Conservation (phyloP, 78 protist species). For the Parvularia atlantis region DNA sequence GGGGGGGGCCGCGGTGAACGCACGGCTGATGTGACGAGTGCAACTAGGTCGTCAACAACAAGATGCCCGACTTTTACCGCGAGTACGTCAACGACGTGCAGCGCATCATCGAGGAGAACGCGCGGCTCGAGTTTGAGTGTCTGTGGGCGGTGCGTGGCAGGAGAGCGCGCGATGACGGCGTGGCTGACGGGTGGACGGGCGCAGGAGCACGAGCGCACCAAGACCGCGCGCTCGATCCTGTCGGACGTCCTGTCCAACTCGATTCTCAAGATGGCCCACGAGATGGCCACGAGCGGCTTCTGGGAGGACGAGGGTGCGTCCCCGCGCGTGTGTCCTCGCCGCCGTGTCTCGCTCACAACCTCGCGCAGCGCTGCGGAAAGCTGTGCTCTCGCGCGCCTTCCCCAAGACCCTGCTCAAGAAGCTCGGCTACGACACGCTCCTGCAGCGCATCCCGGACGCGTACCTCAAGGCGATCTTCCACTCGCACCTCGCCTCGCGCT, state of each 20-base stretch:
- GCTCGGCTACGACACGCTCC: slow-evolving; percentile 31
- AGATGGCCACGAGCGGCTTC: too few species aligned
- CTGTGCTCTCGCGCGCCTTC: too few species aligned
- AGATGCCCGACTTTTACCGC: slow-evolving; percentile 52
- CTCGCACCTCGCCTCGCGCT: slow-evolving; percentile 53
- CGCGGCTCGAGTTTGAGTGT: slow-evolving; percentile 51
- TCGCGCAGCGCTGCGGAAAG: too few species aligned
- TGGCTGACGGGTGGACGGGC: too few species aligned
- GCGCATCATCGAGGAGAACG: slow-evolving; percentile 55
- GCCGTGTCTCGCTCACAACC: too few species aligned
- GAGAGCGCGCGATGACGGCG: too few species aligned
- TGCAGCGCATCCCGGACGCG: slow-evolving; percentile 68
- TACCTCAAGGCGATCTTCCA: slow-evolving; percentile 66
- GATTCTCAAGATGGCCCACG: slow-evolving; percentile 41
- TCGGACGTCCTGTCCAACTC: slow-evolving; percentile 48
- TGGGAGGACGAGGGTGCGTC: too few species aligned
- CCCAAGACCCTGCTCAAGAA: slow-evolving; percentile 28
- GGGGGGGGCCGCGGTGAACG: too few species aligned
- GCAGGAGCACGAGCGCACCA: slow-evolving; percentile 31
- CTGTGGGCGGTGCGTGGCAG: too few species aligned
- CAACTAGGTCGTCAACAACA: slow-evolving; percentile 37
- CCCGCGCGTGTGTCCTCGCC: too few species aligned
- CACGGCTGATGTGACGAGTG: slow-evolving; percentile 19
- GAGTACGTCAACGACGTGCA: slow-evolving; percentile 53
- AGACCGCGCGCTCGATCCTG: slow-evolving; percentile 27